phyloP scores from a whole-genome alignment of 78 protist genomes.

The Chrysochromulina tobinii region DNA sequence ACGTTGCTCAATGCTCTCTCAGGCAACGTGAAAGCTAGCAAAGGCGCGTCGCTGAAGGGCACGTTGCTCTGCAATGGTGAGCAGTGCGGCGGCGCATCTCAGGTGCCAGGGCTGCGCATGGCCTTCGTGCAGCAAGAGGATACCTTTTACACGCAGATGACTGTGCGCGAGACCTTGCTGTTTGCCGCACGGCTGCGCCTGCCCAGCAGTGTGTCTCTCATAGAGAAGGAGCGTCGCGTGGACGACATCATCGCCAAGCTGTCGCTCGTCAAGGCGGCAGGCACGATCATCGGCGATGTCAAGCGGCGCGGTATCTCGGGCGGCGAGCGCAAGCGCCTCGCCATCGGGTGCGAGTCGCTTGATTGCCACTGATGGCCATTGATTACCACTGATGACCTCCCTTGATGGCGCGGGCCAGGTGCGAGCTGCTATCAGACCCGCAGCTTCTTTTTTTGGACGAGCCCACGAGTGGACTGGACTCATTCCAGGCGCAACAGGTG shows the following conservation, averaged over 20 bases:
- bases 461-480: slow-evolving; percentile 6
- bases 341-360: slow-evolving; percentile 24
- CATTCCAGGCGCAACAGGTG: not conserved
- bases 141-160: slow-evolving; percentile 2
- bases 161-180: slow-evolving; percentile 15
- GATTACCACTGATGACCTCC: too few species aligned
- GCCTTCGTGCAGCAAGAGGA: slow-evolving; percentile 17
- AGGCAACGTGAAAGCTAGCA: not conserved
- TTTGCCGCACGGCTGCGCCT: not conserved
- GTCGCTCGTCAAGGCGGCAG: not conserved
- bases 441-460: slow-evolving; percentile 1
- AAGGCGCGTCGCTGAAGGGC: not conserved
- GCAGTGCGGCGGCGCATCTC: not conserved
- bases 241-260: not conserved
- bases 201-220: too few species aligned
- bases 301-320: not conserved
- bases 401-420: too few species aligned
- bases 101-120: not conserved
- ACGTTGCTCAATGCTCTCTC: not conserved
- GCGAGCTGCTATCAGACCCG: not conserved
- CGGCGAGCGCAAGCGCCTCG: slow-evolving; percentile 7
- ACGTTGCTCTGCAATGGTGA: not conserved
- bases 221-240: not conserved
- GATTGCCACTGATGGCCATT: not conserved
- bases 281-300: not conserved